A percentile compares a stretch with the other conserved stretches of the same genome.
These are phyloP conservation scores for Ophiostoma triangulosporum DNA, from an alignment of 2,329 filamentous ascomycete genomes.

Conservation along the genomic window DNA sequence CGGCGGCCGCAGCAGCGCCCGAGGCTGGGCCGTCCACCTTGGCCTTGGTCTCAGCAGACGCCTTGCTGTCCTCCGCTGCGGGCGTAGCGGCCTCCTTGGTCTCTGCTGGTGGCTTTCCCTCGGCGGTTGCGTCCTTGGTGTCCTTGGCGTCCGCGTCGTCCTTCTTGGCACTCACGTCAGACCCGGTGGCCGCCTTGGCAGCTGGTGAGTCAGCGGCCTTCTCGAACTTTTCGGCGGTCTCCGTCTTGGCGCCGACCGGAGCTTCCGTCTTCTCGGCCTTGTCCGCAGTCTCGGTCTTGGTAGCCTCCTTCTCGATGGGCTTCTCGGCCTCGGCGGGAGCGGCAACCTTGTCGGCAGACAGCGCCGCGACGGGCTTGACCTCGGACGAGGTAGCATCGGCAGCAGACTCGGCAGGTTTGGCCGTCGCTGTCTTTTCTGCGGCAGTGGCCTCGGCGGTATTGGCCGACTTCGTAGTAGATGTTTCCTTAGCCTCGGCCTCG, in stretches of 20 bases:
- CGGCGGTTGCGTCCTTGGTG: neutral
- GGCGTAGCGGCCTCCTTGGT: neutral
- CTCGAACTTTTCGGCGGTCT: neutral
- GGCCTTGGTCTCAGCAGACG: constrained; percentile 4
- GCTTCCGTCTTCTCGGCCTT: neutral
- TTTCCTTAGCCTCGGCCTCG: neutral
- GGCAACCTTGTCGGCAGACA: neutral
- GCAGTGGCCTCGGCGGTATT: neutral
- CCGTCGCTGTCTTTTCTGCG: neutral
- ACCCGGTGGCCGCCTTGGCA: neutral
- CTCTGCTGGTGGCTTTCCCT: neutral
- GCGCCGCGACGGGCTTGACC: neutral
- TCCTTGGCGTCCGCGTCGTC: neutral
- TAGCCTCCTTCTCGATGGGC: neutral
- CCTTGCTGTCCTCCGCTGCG: constrained; percentile 7
- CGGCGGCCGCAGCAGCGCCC: neutral
- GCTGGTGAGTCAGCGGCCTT: neutral
- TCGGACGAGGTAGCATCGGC: neutral
- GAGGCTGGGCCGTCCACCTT: constrained; percentile 1
- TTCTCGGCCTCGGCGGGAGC: neutral
- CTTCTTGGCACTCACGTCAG: neutral
- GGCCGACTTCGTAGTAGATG: neutral
- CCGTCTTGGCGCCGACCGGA: no score
- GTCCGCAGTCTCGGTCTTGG: neutral
- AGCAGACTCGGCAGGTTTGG: neutral